These are phyloP conservation scores for Tilletia setariae DNA, from an alignment of 1,284 basidiomycete species.

Conservation along the genomic window DNA sequence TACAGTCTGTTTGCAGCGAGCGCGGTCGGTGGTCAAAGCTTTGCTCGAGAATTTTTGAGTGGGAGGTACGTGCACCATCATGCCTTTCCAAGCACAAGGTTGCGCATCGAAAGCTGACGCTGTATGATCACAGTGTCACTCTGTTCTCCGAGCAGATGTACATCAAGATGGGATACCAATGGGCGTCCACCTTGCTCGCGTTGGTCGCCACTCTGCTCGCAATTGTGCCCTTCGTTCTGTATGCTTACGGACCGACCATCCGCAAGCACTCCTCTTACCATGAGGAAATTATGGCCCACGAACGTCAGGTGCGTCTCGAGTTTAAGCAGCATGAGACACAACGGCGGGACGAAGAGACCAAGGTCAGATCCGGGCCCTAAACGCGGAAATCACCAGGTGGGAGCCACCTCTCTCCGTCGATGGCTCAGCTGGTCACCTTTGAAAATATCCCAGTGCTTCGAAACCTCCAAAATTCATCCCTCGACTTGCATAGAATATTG, in stretches of 20 bases:
- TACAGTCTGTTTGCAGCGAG: slow-evolving; percentile 41
- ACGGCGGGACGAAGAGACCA: slow-evolving; percentile 14
- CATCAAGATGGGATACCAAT: slow-evolving; percentile 23
- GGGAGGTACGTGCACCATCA: slow-evolving; percentile 20
- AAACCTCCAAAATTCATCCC: too few species aligned
- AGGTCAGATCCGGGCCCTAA: too few species aligned
- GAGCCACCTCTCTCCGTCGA: too few species aligned
- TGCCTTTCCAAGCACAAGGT: background rate
- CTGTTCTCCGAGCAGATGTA: slow-evolving; percentile 36
- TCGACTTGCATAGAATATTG: too few species aligned
- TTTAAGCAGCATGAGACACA: slow-evolving; percentile 3
- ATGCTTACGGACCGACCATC: slow-evolving; percentile 37
- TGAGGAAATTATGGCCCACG: slow-evolving; percentile 31
- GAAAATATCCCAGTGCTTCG: too few species aligned
- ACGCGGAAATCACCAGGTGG: background rate
- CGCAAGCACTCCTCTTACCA: slow-evolving; percentile 36
- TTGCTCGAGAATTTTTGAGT: slow-evolving; percentile 35
- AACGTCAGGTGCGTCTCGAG: slow-evolving; percentile 20
- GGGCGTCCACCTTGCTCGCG: slow-evolving; percentile 32
- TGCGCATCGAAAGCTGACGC: background rate
- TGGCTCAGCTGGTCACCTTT: too few species aligned
- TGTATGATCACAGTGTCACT: slow-evolving; percentile 21
- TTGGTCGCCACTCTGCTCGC: slow-evolving; percentile 38
- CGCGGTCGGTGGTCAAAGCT: slow-evolving; percentile 40
- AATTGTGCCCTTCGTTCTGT: slow-evolving; percentile 35